A percentile compares a stretch with the other conserved stretches of the same genome.
These are phyloP conservation scores for Aspergillus tamarii DNA, from an alignment of 2,329 filamentous ascomycete genomes.

Conservation along the genomic window DNA sequence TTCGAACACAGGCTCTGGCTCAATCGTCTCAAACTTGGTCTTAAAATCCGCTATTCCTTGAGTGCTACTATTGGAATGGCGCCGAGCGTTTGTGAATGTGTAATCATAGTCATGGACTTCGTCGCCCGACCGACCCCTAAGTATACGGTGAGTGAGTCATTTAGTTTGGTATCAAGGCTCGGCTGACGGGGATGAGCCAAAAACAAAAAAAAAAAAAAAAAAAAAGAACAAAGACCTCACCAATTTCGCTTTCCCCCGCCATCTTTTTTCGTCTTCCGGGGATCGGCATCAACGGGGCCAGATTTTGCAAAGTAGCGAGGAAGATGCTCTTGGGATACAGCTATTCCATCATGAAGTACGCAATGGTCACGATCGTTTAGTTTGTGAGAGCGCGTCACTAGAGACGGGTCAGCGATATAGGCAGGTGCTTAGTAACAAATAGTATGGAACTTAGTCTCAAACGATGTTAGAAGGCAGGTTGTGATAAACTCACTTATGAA, in stretches of 20 bases:
- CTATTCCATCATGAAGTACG: slow-evolving; percentile 74
- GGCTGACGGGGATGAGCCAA: not conserved
- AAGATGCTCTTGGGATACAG: slow-evolving; percentile 69
- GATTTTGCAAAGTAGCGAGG: slow-evolving; percentile 93
- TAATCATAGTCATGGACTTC: slow-evolving; percentile 84
- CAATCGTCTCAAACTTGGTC: slow-evolving; percentile 94
- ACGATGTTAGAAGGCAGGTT: not conserved
- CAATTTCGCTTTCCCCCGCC: slow-evolving; percentile 92
- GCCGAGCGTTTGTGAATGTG: slow-evolving; percentile 81
- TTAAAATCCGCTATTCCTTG: slow-evolving; percentile 78
- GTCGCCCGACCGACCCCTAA: slow-evolving; percentile 79
- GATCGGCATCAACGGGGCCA: slow-evolving; percentile 78
- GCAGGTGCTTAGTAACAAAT: not conserved
- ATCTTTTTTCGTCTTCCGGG: slow-evolving; percentile 96
- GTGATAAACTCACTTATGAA: not conserved
- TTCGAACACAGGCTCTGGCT: slow-evolving; percentile 89
- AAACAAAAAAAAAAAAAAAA: not conserved
- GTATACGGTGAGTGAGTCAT: slow-evolving; percentile 10
- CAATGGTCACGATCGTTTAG: slow-evolving; percentile 90
- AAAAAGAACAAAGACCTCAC: slow-evolving; percentile 57
- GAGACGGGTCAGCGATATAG: not conserved
- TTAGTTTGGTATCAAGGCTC: slow-evolving; percentile 5
- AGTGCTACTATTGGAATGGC: slow-evolving; percentile 88
- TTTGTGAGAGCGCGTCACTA: slow-evolving; percentile 98
- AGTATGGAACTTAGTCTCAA: not conserved